Evolutionary conservation across 2,329 filamentous ascomycete species (phyloP).

Genomic region (Huntiella decipiens): DNA sequence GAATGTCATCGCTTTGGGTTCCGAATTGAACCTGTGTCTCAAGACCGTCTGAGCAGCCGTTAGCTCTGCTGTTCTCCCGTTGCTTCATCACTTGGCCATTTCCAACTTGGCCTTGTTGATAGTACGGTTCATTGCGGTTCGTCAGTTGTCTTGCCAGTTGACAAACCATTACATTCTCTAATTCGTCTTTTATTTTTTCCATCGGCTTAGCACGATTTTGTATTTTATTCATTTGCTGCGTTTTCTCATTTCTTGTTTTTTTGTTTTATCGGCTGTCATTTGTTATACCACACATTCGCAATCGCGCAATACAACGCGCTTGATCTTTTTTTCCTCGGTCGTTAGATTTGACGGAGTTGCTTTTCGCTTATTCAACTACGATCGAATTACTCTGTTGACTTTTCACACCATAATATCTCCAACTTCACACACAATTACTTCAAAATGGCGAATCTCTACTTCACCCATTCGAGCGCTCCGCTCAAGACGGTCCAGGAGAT

Average conservation of each 20-base stretch:
- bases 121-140: too few relatives aligned
- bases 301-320: neutral
- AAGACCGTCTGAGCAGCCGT: neutral
- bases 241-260: slow-evolving; percentile 1
- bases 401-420: too few relatives aligned
- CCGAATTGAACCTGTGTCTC: too few relatives aligned
- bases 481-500: slow-evolving; percentile 97
- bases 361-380: too few relatives aligned
- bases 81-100: too few relatives aligned
- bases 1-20: too few relatives aligned
- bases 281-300: neutral
- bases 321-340: neutral
- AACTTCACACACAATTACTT: slow-evolving; percentile 16
- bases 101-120: too few relatives aligned
- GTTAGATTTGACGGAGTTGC: neutral
- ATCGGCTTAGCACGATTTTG: neutral
- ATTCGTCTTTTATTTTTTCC: neutral
- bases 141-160: too few relatives aligned
- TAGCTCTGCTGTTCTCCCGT: slow-evolving; percentile 1
- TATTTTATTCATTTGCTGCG: slow-evolving; percentile 4
- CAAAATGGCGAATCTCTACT: slow-evolving; percentile 82
- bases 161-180: too few relatives aligned
- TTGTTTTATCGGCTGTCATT: neutral
- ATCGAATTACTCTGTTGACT: too few relatives aligned
- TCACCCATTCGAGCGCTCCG: slow-evolving; percentile 81